A percentile compares a stretch with the other conserved stretches of the same genome.
These are phyloP conservation scores for Neopestalotiopsis clavispora DNA, from an alignment of 2,329 filamentous ascomycete genomes.

Conservation along the genomic window DNA sequence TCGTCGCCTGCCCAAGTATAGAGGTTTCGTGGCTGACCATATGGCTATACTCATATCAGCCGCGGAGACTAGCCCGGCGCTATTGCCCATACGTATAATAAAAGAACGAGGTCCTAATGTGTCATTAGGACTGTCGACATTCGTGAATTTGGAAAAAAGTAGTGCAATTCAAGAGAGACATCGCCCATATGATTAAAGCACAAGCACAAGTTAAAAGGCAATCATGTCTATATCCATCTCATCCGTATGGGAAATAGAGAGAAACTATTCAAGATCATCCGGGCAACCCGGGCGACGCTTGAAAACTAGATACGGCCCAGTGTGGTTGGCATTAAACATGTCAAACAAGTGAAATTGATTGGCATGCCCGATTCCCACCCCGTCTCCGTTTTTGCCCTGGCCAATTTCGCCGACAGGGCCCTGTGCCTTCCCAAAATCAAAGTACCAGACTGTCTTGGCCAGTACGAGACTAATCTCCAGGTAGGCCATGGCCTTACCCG, in stretches of 20 bases:
- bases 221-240: too few relatives aligned
- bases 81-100: too few relatives aligned
- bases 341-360: neutral
- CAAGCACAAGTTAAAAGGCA: too few relatives aligned
- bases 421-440: slow-evolving; percentile 19
- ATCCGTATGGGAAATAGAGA: too few relatives aligned
- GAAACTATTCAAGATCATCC: neutral
- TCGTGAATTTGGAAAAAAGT: too few relatives aligned
- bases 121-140: too few relatives aligned
- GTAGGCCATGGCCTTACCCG: slow-evolving; percentile 35
- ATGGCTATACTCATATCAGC: neutral
- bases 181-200: too few relatives aligned
- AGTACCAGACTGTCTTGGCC: slow-evolving; percentile 26
- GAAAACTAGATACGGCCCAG: slow-evolving; percentile 1
- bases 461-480: slow-evolving; percentile 26
- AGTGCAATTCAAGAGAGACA: too few relatives aligned
- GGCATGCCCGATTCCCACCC: neutral
- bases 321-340: slow-evolving; percentile 2
- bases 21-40: neutral
- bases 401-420: neutral
- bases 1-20: slow-evolving; percentile 8
- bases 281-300: neutral
- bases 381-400: neutral
- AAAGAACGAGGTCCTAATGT: too few relatives aligned
- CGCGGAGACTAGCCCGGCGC: neutral